Evolutionary conservation across 768 basidiomycete species (phyloP).

Genomic region (Aureoboletus auriporus): DNA sequence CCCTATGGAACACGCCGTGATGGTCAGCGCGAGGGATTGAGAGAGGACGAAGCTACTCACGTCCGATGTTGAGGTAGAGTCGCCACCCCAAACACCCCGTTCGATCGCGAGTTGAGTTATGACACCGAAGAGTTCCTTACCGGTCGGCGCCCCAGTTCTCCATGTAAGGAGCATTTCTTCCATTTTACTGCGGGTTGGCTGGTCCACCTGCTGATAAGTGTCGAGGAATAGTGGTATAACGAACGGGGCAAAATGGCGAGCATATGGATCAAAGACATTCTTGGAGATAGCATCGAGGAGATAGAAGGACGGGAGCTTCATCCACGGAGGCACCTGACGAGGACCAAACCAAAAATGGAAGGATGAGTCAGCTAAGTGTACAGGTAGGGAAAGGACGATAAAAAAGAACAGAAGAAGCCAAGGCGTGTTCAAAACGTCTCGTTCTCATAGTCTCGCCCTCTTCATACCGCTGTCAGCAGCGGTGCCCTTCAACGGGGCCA

Average conservation of each 20-base stretch:
- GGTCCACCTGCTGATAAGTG: constrained; percentile 85
- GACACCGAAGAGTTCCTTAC: constrained; percentile 81
- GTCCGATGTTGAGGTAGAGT: constrained; percentile 34
- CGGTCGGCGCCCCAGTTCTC: constrained; percentile 79
- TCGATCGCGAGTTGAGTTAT: constrained; percentile 82
- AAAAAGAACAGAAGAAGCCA: constrained; percentile 30
- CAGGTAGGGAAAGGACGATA: constrained; percentile 18
- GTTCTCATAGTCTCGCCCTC: constrained; percentile 37
- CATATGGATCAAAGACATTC: constrained; percentile 92
- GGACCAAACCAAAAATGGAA: constrained; percentile 27
- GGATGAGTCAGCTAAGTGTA: constrained; percentile 63
- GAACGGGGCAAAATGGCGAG: constrained; percentile 75
- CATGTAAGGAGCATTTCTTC: constrained; percentile 97
- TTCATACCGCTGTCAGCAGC: constrained; percentile 31
- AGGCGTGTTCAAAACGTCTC: constrained; percentile 23
- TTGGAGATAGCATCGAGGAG: constrained; percentile 96
- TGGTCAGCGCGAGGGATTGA: not conserved
- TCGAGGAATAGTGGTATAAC: constrained; percentile 83
- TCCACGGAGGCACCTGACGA: constrained; percentile 76
- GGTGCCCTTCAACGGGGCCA: constrained; percentile 30
- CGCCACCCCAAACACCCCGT: constrained; percentile 72
- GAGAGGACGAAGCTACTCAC: constrained; percentile 31
- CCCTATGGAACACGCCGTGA: constrained; percentile 23
- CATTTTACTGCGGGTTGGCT: constrained; percentile 86
- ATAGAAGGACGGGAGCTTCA: constrained; percentile 93